Conservation (phyloP, 129 eudicot species). For the Erigeron canadensis region DNA sequence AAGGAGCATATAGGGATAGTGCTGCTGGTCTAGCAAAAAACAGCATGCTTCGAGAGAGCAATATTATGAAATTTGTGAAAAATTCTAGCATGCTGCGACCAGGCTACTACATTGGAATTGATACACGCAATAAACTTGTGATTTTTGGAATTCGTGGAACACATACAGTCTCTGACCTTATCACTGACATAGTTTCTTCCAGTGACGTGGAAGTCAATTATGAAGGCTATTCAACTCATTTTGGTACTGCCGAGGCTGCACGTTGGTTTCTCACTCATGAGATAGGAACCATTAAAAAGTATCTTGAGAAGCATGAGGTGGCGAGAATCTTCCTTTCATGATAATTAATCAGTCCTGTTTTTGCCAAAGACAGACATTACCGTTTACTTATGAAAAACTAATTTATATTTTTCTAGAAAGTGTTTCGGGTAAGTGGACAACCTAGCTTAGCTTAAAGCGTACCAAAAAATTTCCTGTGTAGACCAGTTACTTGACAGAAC, state of each 20-base stretch:
- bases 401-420: not conserved
- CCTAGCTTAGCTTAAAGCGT: not conserved
- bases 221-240: constrained; percentile 89
- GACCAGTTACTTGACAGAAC: not conserved
- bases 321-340: constrained; percentile 12
- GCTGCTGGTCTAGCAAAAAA: constrained; percentile 59
- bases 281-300: constrained; percentile 65
- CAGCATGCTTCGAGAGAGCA: constrained; percentile 93
- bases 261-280: constrained; percentile 91
- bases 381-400: not conserved
- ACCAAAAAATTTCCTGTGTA: not conserved
- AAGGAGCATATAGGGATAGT: constrained; percentile 71
- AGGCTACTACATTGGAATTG: constrained; percentile 84
- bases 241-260: constrained; percentile 96
- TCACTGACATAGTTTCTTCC: constrained; percentile 86
- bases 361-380: not conserved
- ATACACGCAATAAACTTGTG: constrained; percentile 70
- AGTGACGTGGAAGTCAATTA: constrained; percentile 74
- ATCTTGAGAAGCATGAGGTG: constrained; percentile 84
- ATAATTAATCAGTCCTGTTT: not conserved
- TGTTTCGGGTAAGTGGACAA: not conserved
- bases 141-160: constrained; percentile 97
- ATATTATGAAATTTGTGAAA: constrained; percentile 75
- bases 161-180: constrained; percentile 79
- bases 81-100: constrained; percentile 80